Conservation (phyloP, 2,329 filamentous ascomycete genomes). For the Fusarium subtropicale region DNA sequence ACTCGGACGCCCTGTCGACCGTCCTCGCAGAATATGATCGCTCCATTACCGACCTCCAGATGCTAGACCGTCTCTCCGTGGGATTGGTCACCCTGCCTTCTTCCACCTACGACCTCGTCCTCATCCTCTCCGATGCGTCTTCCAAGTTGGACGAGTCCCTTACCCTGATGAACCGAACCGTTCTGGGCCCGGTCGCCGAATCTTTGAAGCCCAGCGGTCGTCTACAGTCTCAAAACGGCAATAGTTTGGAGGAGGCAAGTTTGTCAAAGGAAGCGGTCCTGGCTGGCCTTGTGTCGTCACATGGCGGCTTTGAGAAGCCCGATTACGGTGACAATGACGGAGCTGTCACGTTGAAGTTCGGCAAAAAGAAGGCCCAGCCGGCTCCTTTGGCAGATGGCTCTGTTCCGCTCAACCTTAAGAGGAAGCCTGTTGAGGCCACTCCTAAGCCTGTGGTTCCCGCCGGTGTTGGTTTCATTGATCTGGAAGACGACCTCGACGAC, state of each 20-base stretch:
- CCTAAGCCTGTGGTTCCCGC: slow-evolving; percentile 59
- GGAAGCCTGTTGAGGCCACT: slow-evolving; percentile 54
- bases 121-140: slow-evolving; percentile 84
- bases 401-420: slow-evolving; percentile 57
- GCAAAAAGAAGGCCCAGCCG: slow-evolving; percentile 51
- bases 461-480: slow-evolving; percentile 76
- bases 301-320: slow-evolving; percentile 78
- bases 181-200: slow-evolving; percentile 76
- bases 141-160: slow-evolving; percentile 73
- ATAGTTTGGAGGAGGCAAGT: slow-evolving; percentile 59
- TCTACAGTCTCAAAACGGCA: slow-evolving; percentile 77
- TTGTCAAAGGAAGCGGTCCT: slow-evolving; percentile 79
- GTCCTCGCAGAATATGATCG: slow-evolving; percentile 81
- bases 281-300: slow-evolving; percentile 76
- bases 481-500: slow-evolving; percentile 74
- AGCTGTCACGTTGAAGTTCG: slow-evolving; percentile 64
- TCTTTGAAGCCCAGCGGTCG: slow-evolving; percentile 77
- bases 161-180: slow-evolving; percentile 71
- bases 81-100: slow-evolving; percentile 82
- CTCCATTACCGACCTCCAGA: slow-evolving; percentile 86
- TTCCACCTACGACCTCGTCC: slow-evolving; percentile 83
- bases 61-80: slow-evolving; percentile 92
- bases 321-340: slow-evolving; percentile 68
- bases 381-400: slow-evolving; percentile 39
- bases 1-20: slow-evolving; percentile 79